These are phyloP conservation scores for Pythium dissotocum DNA, from an alignment of 352 stramenopile genomes.

Conservation along the genomic window DNA sequence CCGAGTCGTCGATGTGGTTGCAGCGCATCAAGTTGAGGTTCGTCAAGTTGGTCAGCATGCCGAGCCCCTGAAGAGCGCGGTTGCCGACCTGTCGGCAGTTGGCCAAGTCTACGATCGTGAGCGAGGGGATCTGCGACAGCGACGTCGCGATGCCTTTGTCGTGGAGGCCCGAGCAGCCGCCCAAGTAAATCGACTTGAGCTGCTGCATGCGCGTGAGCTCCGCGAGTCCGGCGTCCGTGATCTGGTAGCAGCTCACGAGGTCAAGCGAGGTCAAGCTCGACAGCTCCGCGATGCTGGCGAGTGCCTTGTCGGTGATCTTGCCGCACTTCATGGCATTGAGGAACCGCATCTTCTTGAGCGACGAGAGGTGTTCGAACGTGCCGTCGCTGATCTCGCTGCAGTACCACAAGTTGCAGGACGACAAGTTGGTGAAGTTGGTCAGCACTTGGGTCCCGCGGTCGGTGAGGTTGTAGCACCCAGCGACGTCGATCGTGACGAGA, in stretches of 20 bases:
- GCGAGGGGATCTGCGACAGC: slow-evolving; percentile 36
- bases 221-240: slow-evolving; percentile 55
- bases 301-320: slow-evolving; percentile 58
- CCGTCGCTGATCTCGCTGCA: slow-evolving; percentile 74
- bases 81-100: slow-evolving; percentile 82
- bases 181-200: slow-evolving; percentile 67
- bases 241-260: slow-evolving; percentile 74
- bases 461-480: slow-evolving; percentile 82
- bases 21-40: slow-evolving; percentile 83
- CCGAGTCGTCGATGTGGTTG: slow-evolving; percentile 65
- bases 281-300: slow-evolving; percentile 52
- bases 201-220: slow-evolving; percentile 40
- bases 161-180: slow-evolving; percentile 53
- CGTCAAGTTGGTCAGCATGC: slow-evolving; percentile 55
- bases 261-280: slow-evolving; percentile 66
- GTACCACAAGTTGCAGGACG: slow-evolving; percentile 81
- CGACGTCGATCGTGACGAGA: slow-evolving; percentile 65
- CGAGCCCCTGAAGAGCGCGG: slow-evolving; percentile 49
- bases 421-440: slow-evolving; percentile 48
- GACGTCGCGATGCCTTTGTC: slow-evolving; percentile 59
- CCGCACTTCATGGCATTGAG: slow-evolving; percentile 85
- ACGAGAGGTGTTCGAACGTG: slow-evolving; percentile 58
- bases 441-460: slow-evolving; percentile 65
- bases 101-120: slow-evolving; percentile 68
- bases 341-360: slow-evolving; percentile 59